Base-by-base conservation (phyloP, 257 asterid species). In the Leonotis leonurus region DNA sequence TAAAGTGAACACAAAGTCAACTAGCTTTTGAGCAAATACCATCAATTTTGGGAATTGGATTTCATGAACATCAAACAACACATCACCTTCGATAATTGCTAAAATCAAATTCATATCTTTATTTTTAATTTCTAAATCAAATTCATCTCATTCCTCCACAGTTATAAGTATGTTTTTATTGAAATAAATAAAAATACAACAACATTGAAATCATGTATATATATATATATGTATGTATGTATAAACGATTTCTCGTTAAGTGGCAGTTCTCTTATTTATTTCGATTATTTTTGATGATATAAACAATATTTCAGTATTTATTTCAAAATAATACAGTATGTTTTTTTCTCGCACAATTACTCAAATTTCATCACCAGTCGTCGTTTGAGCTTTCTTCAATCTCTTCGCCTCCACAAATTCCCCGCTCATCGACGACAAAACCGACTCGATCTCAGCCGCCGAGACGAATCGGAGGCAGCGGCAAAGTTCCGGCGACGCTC, bases 371-470 rank as follows among this genome's bases (percentile, higher is more conserved):
- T 32, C 56, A 2, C 63, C 37, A 6, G 73, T 48, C 1, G 63
- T 60, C 48, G 6, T 54, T 66, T 78, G 69, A 54, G 65, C 54
- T 73, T 59, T 82, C 73, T 80, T 73, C 29, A 11, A 64, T 49
- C 49, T 71, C 61, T 25, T 17, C 57, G 54, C 70, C 27, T 51
- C 67, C 33, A 16, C 65, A 21, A 63, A 73, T 0, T 58, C 66
- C 26, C 12, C 21, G 33, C 4, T 56, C 50, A 30, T 2, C 20
- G 68, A 56, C 48, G 46, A 57, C 25, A 63, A 68, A 74, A 58
- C 45, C 27, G 73, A 62, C 10, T 68, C 84, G 26, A 65, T 70
- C 61, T 61, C 87, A 20, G 49, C 11, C 7, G 74, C 70, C 16
- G 67, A 30, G 46, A 59, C 77, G 29, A 75, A 53, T 3, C 7